These are phyloP conservation scores for Sutorius eximius DNA, from an alignment of 1,284 basidiomycete genomes.

Conservation along the genomic window DNA sequence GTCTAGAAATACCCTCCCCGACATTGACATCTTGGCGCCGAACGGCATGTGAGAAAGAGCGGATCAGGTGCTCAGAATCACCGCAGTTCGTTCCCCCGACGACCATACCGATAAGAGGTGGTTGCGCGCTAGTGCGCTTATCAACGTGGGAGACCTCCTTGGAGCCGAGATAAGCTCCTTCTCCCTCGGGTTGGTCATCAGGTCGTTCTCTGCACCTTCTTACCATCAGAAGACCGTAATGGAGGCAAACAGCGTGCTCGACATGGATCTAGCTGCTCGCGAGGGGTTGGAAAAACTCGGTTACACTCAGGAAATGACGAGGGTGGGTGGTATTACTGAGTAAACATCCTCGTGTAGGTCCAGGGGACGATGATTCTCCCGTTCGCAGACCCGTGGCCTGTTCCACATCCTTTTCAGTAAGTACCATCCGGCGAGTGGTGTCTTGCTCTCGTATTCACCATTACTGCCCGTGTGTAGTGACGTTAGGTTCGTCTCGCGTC, in stretches of 20 bases:
- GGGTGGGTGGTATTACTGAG: conserved; percentile 34
- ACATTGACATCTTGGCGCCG: not conserved
- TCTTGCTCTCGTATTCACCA: not conserved
- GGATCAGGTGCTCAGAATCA: not conserved
- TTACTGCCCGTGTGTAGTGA: conserved; percentile 37
- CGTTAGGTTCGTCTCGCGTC: conserved; percentile 38
- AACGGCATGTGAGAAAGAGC: not conserved
- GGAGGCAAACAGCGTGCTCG: conserved; percentile 7
- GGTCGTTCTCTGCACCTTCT: not conserved
- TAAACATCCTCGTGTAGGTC: not conserved
- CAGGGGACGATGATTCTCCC: not conserved
- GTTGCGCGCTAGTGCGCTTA: not conserved
- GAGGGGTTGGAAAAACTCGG: conserved; percentile 46
- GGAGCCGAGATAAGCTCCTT: conserved; percentile 2
- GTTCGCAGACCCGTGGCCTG: conserved; percentile 46
- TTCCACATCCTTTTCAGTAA: conserved; percentile 50
- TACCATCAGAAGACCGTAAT: conserved; percentile 2
- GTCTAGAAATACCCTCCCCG: not conserved
- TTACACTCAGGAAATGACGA: conserved; percentile 50
- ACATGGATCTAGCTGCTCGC: conserved; percentile 27
- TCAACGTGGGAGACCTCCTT: not conserved
- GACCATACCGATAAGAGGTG: not conserved
- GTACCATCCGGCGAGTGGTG: conserved; percentile 14
- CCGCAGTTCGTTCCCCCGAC: not conserved
- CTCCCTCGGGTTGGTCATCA: not conserved